Conservation (phyloP, 2,329 filamentous ascomycete genomes). For the Leptographium wingfieldii region DNA sequence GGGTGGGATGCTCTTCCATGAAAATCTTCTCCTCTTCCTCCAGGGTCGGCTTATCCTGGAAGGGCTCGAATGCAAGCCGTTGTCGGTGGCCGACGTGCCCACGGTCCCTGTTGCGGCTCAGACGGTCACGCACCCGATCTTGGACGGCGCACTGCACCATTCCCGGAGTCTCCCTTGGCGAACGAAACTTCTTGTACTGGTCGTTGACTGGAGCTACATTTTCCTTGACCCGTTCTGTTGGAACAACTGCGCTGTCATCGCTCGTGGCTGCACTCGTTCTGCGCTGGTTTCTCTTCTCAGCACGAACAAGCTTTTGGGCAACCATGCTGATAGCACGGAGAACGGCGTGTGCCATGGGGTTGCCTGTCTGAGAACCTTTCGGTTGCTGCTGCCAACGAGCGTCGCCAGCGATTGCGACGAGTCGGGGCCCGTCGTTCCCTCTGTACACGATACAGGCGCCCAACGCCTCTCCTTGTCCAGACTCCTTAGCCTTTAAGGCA, state of each 20-base stretch:
- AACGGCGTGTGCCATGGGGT: constrained; percentile 66
- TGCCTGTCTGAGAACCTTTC: constrained; percentile 38
- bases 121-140: constrained; percentile 12
- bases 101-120: constrained; percentile 12
- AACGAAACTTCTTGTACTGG: neutral
- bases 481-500: constrained; percentile 43
- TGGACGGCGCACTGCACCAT: constrained; percentile 12
- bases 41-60: constrained; percentile 57
- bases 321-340: constrained; percentile 76
- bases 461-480: constrained; percentile 53
- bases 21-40: constrained; percentile 51
- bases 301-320: constrained; percentile 50
- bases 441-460: constrained; percentile 67
- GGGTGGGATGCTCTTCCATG: constrained; percentile 48
- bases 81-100: constrained; percentile 17
- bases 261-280: neutral
- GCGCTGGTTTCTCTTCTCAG: constrained; percentile 30
- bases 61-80: constrained; percentile 45
- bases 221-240: neutral
- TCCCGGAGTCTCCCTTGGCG: neutral
- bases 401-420: constrained; percentile 66
- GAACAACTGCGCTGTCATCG: neutral
- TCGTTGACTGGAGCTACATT: constrained; percentile 17
- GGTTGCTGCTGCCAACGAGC: constrained; percentile 53
- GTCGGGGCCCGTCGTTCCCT: constrained; percentile 31